Base-by-base conservation (phyloP, 371 early-diverging fungal species). In the Mucor saturninus region DNA sequence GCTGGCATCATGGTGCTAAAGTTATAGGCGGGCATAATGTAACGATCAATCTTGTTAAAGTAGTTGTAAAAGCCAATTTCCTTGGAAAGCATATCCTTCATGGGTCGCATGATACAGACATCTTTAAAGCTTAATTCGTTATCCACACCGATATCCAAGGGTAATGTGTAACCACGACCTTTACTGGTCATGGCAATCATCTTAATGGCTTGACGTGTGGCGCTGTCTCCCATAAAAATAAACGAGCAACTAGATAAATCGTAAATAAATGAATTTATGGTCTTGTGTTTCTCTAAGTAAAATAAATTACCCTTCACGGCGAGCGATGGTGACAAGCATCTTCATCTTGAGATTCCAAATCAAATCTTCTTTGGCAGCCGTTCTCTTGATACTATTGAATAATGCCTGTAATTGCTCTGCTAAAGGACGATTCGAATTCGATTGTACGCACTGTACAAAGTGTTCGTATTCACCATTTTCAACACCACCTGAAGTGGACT, bases 121-220 rank as follows among this genome's bases (percentile, higher is more conserved):
- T 71, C 87, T 10, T 68, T 50, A 60, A 74, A 74, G 28, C 68
- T 62, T 3, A 55, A 50, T 39, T 71, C 60, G 15, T 83, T 77
- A 56, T 91, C 89, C 5, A 84, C 74, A 1, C 90, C 84, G 4
- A 91, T 83, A 51, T 94, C 94, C 21, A 88, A 73, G 5, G 97
- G 93, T 26, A 95, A 71, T 37, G 87, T 89, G 67, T 90, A 90
- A 14, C 97, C 97, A 30, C 94, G 87, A 1, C 97, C 97, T 56
- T 93, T 89, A 48, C 89, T 84, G 6, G 93, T 93, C 62, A 86
- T 73, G 1, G 93, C 74, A 42, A 97, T 89, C 55, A 90, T 86
- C 58, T 87, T 89, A 50, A 91, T 86, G 0, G 95, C 94, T 15
- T 93, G 83, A 31, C 90, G 82, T 15, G 94, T 93, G 5, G 92